Evolutionary conservation across 805 yeast species (phyloP).

Genomic region (Candida ulmi): DNA sequence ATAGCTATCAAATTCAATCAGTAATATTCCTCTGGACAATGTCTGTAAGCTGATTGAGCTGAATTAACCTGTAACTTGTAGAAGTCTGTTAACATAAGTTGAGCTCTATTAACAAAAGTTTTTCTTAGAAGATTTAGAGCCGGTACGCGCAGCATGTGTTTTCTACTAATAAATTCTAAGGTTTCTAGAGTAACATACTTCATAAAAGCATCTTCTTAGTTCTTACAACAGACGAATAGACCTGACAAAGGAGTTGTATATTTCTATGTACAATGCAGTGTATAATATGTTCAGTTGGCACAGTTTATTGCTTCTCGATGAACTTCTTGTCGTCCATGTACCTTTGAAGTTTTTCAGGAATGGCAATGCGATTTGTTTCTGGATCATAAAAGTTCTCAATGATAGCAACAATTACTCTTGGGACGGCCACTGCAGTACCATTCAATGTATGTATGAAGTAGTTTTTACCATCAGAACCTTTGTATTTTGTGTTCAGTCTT

Average conservation of each 20-base stretch:
- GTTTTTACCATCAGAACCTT: constrained; percentile 26
- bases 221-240: no score
- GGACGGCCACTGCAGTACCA: constrained; percentile 95
- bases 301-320: constrained; percentile 10
- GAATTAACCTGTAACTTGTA: no score
- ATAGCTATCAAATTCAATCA: no score
- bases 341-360: constrained; percentile 65
- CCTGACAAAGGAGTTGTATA: no score
- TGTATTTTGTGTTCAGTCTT: constrained; percentile 65
- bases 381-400: constrained; percentile 79
- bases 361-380: constrained; percentile 40
- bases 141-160: neutral
- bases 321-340: constrained; percentile 59
- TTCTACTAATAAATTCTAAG: no score
- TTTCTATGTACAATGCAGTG: neutral
- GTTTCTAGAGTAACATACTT: no score
- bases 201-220: no score
- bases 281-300: no score
- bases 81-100: neutral
- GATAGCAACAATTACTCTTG: constrained; percentile 85
- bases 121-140: neutral
- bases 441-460: constrained; percentile 76
- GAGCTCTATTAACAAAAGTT: neutral
- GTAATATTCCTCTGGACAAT: no score
- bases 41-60: no score